Base-by-base conservation (phyloP, 2,329 filamentous ascomycete genomes). In the Dothiorella sarmentorum region DNA sequence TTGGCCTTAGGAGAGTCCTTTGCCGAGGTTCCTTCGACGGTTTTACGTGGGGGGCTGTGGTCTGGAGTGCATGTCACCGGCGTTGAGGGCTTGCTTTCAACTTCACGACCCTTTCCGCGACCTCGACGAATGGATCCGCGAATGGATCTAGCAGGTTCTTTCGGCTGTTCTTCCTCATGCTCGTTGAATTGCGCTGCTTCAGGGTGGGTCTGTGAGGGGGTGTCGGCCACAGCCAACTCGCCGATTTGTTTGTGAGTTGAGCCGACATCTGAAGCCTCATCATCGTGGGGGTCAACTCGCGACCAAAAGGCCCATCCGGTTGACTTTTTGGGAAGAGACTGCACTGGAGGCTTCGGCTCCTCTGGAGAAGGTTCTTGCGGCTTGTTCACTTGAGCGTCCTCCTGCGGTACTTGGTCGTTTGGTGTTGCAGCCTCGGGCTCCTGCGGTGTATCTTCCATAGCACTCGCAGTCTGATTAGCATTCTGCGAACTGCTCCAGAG, bases 301-400 rank as follows among this genome's bases (percentile, higher is more conserved):
- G 86, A 90, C 89, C 89, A 93, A 64, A 93, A 92, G 0, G 87
- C 89, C 89, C 89, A 93, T 0, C 86, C 89, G 0, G 88, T 88
- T 70, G 62, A 75, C 65, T 64, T 80, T 66, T 72, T 66, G 62
- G 81, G 75, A 5, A 1, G 71, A 61, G 29, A 72, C 67, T 29
- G 75, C 71, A 2, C 64, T 3, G 7, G 49, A 31, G 47, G 53
- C 63, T 37, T 57, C 62, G 31, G 27, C 70, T 53, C 35, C 3
- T 27, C 26, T n/a, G 51, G 13, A 15, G 59, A 15, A 35, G 53
- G 31, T 4, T 58, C 43, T 27, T 56, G 24, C 2, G 47, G 9
- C 13, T 42, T 20, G 11, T 42, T 11, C 40, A 29, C 24, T 31
- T 27, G 5, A 17, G 18, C 9, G 18, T 11, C 24, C 7, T 40